These are phyloP conservation scores for Cyberlindnera xylosilytica DNA, from an alignment of 805 yeast genomes.

Conservation along the genomic window DNA sequence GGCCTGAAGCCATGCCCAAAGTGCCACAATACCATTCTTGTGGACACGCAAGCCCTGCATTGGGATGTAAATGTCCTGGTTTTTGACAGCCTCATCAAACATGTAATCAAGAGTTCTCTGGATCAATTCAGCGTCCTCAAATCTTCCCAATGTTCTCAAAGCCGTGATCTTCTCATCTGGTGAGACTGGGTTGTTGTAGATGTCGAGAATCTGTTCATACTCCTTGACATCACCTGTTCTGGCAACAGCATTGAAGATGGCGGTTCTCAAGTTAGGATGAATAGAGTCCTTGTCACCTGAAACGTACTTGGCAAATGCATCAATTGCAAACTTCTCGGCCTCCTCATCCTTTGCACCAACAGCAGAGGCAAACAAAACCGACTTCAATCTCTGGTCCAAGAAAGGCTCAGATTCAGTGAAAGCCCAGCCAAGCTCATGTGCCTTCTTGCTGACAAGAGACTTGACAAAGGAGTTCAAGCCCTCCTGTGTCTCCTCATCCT, in stretches of 20 bases:
- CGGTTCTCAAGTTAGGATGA: constrained; percentile 68
- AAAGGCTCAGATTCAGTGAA: constrained; percentile 54
- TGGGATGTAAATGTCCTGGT: constrained; percentile 77
- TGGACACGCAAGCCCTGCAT: constrained; percentile 68
- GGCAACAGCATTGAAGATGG: constrained; percentile 67
- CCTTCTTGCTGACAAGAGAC: constrained; percentile 53
- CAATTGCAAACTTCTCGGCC: constrained; percentile 44
- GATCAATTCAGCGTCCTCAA: constrained; percentile 48
- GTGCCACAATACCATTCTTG: constrained; percentile 59
- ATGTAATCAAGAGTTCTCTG: constrained; percentile 54
- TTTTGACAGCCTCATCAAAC: constrained; percentile 56
- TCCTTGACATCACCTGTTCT: constrained; percentile 57
- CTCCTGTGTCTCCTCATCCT: constrained; percentile 41
- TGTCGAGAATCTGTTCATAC: constrained; percentile 57
- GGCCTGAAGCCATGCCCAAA: constrained; percentile 68
- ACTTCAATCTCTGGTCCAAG: constrained; percentile 63
- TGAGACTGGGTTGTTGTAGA: constrained; percentile 58
- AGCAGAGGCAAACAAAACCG: constrained; percentile 59
- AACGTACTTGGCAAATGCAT: constrained; percentile 50
- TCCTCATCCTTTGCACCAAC: constrained; percentile 46
- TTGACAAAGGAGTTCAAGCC: constrained; percentile 51
- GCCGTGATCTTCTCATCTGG: constrained; percentile 71
- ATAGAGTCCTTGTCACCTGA: constrained; percentile 66
- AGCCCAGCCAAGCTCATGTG: constrained; percentile 60
- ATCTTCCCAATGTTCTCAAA: constrained; percentile 64